Percentiles rank a stretch among this genome's conserved stretches.
Evolutionary conservation across 768 basidiomycete species (phyloP).

Genomic region (Kwoniella shandongensis): DNA sequence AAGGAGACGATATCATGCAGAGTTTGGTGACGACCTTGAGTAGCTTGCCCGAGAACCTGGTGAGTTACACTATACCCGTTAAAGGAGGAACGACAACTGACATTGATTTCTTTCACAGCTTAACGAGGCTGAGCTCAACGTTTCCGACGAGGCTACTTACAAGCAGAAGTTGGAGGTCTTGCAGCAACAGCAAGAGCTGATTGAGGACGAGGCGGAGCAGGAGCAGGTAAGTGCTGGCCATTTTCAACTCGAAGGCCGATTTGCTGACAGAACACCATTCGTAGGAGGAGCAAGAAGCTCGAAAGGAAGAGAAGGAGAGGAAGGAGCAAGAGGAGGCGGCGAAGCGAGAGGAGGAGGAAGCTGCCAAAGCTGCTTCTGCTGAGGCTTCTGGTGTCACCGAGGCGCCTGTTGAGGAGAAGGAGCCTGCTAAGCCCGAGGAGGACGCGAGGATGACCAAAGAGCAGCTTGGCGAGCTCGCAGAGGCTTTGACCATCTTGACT

Average conservation of each 20-base stretch:
- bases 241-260: background rate
- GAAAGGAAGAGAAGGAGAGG: slow-evolving; percentile 84
- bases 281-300: slow-evolving; percentile 52
- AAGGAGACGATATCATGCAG: slow-evolving; percentile 78
- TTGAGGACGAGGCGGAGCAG: slow-evolving; percentile 98
- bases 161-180: slow-evolving; percentile 97
- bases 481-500: slow-evolving; percentile 84
- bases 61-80: slow-evolving; percentile 54
- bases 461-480: slow-evolving; percentile 88
- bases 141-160: slow-evolving; percentile 85
- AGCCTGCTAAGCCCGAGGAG: slow-evolving; percentile 36
- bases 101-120: slow-evolving; percentile 59
- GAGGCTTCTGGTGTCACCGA: slow-evolving; percentile 20
- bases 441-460: slow-evolving; percentile 96
- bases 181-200: slow-evolving; percentile 97
- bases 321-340: slow-evolving; percentile 71
- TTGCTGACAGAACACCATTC: background rate
- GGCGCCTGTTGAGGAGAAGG: slow-evolving; percentile 14
- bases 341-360: slow-evolving; percentile 61
- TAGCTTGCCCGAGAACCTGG: slow-evolving; percentile 90
- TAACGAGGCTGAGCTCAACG: slow-evolving; percentile 95
- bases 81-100: background rate
- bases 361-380: slow-evolving; percentile 31
- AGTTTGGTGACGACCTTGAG: slow-evolving; percentile 87
- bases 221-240: slow-evolving; percentile 61